Evolutionary conservation across 2,329 filamentous ascomycete genomes (phyloP), one percentile per base, ranked within the genome.

Genomic region (Venturia asperata): DNA sequence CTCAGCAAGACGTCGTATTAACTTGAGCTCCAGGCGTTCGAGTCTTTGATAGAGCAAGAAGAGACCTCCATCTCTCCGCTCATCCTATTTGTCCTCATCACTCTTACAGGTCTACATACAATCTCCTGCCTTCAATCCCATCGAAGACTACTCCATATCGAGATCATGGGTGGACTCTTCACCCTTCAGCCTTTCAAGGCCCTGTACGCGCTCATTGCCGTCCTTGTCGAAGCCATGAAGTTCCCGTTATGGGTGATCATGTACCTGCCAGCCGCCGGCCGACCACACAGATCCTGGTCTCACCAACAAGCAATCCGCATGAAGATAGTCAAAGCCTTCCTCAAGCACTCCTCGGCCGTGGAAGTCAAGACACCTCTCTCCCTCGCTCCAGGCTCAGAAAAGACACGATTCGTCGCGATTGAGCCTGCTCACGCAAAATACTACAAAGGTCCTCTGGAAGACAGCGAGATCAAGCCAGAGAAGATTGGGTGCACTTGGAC

Each of bases 401-500:
- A 75, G 61, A 72, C 76, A 45, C 72, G 74, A 30, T 80, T 77
- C 66, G 70, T 74, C 9, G 67, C 74, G 21, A 72, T 75, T 45
- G 69, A 71, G 24, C 69, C 73, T 0, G 71, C 71, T 0, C 42
- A 67, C 1, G 37, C 43, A 0, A 67, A 69, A 7, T 65, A 45
- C 11, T 77, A 75, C 68, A 70, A 69, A 24, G 76, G 74, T 4
- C 72, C 73, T 0, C 61, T 77, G 62, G 64, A 66, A 4, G 75
- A 75, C 62, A 63, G 68, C 19, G 68, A 74, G 21, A 70, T 78
- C 24, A 70, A 73, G 67, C 77, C 78, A 3, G 71, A 68, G 1
- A 69, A 71, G 7, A 73, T 78, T 17, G 77, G 78, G 24, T 77
- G 71, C 10, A 78, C 77, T 2, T 80, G 78, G 78, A 79, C 77